Evolutionary conservation across 1,284 basidiomycete species (phyloP), one percentile per base, ranked within the genome.

Genomic region (Marasmius sp.): DNA sequence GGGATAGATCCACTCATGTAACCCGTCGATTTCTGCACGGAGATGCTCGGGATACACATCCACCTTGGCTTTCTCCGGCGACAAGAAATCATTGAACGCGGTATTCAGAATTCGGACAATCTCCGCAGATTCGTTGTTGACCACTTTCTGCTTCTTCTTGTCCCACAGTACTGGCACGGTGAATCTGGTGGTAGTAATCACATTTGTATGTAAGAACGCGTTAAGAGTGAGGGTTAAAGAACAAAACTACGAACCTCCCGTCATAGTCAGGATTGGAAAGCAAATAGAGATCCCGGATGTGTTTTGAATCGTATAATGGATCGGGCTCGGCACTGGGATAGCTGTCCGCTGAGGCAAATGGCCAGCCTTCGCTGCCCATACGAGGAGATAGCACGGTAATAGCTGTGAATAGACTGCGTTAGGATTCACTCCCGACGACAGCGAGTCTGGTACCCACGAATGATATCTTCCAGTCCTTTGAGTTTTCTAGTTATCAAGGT

Each of bases 101-200:
- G 83, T 81, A 74, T 58, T 97, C 76, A 98, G 85, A 52, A 95
- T 92, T 59, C 96, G 89, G 69, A 98, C 94, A 70, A 98, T 95
- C 76, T 97, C 95, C 0, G 91, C 88, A 65, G 89, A 92, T 73
- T 97, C 95, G 74, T 97, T 98, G 80, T 93, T 97, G 61, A 99
- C 97, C 67, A 98, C 92, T 43, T 92, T 94, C 61, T 90, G 77
- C 38, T 75, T 79, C 77, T 97, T 92, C 80, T 89, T 96, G 80
- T 98, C 97, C 93, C 95, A 98, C 1, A 98, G 79, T 51, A 96
- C 79, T 16, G 96, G 95, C 2, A 96, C 93, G 5, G 94, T 93
- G 79, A 92, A 94, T 55, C 89, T 88, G 58, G 27, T 27, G 27
- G 5, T 27, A 27, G 27, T 5, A 27, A 9, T 50, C 7, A 3